These are phyloP conservation scores for Dryas integrifolia DNA, from an alignment of 331 rosid genomes.

Conservation along the genomic window DNA sequence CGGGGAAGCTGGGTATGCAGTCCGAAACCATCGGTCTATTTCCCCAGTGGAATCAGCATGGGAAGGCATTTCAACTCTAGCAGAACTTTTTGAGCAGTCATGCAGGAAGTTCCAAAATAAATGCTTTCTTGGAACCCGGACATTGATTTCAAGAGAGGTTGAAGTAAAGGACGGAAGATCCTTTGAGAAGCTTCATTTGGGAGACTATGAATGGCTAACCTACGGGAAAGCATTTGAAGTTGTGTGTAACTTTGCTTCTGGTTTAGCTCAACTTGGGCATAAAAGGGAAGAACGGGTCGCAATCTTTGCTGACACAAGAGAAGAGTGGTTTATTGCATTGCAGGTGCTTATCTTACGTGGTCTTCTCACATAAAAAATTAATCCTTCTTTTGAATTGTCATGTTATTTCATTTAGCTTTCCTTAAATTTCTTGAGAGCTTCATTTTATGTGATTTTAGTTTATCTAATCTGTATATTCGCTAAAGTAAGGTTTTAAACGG, in stretches of 20 bases:
- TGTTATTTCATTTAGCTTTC: not conserved
- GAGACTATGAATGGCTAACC: slow-evolving; percentile 75
- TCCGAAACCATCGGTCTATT: slow-evolving; percentile 48
- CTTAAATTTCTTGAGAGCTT: not conserved
- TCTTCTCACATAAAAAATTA: not conserved
- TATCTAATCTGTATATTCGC: not conserved
- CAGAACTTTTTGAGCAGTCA: slow-evolving; percentile 71
- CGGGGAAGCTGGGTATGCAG: slow-evolving; percentile 58
- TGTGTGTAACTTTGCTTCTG: slow-evolving; percentile 64
- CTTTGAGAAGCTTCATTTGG: slow-evolving; percentile 77
- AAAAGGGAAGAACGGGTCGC: slow-evolving; percentile 62
- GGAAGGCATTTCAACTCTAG: slow-evolving; percentile 73
- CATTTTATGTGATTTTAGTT: slow-evolving; percentile 15
- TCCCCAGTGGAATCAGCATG: slow-evolving; percentile 53
- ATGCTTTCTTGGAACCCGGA: slow-evolving; percentile 70
- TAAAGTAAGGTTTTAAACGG: not conserved
- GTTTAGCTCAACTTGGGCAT: slow-evolving; percentile 64
- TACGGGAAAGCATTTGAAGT: slow-evolving; percentile 58
- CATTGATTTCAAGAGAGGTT: slow-evolving; percentile 49
- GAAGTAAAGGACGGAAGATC: slow-evolving; percentile 57
- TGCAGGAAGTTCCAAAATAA: slow-evolving; percentile 45
- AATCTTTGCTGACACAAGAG: slow-evolving; percentile 80
- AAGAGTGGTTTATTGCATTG: slow-evolving; percentile 81
- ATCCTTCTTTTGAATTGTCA: not conserved
- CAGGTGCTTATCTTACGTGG: slow-evolving; percentile 55